Conservation (phyloP, 1,139 yeast species). For the Nakaseomyces sp. region DNA sequence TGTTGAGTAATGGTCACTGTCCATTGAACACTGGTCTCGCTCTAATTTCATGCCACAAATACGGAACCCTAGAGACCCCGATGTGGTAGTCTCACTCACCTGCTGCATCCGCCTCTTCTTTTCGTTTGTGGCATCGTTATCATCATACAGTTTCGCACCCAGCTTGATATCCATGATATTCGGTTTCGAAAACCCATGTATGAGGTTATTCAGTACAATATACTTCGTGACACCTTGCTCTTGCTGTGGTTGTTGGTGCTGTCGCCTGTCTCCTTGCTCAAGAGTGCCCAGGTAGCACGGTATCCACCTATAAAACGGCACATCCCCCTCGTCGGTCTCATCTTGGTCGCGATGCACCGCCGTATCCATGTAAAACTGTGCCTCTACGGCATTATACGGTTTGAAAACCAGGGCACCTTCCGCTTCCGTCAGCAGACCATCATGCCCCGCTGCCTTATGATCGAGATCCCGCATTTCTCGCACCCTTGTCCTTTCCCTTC, state of each 20-base stretch:
- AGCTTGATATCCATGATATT: slow-evolving; percentile 75
- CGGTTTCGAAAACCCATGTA: slow-evolving; percentile 56
- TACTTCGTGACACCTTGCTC: slow-evolving; percentile 27
- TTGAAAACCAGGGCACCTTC: slow-evolving; percentile 67
- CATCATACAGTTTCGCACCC: slow-evolving; percentile 65
- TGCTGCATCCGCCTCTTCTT: slow-evolving; percentile 51
- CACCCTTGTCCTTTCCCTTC: too few relatives aligned
- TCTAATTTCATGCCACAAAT: slow-evolving; percentile 81
- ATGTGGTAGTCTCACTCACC: slow-evolving; percentile 67
- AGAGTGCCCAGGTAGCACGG: slow-evolving; percentile 39
- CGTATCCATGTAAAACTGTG: slow-evolving; percentile 51
- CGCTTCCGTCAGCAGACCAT: slow-evolving; percentile 56
- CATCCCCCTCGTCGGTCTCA: slow-evolving; percentile 30
- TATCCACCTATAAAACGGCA: slow-evolving; percentile 46
- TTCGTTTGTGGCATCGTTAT: slow-evolving; percentile 43
- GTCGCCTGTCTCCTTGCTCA: slow-evolving; percentile 33
- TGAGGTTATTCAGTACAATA: slow-evolving; percentile 67
- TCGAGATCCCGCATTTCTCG: slow-evolving; percentile 14
- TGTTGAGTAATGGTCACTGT: slow-evolving; percentile 18
- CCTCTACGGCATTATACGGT: slow-evolving; percentile 53
- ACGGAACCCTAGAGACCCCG: slow-evolving; percentile 65
- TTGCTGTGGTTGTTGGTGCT: background rate
- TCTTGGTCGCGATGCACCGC: slow-evolving; percentile 10
- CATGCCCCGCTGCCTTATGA: slow-evolving; percentile 84
- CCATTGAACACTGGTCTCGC: slow-evolving; percentile 18